Base-by-base conservation (phyloP, 768 basidiomycete species). In the Agaricus bisporus region DNA sequence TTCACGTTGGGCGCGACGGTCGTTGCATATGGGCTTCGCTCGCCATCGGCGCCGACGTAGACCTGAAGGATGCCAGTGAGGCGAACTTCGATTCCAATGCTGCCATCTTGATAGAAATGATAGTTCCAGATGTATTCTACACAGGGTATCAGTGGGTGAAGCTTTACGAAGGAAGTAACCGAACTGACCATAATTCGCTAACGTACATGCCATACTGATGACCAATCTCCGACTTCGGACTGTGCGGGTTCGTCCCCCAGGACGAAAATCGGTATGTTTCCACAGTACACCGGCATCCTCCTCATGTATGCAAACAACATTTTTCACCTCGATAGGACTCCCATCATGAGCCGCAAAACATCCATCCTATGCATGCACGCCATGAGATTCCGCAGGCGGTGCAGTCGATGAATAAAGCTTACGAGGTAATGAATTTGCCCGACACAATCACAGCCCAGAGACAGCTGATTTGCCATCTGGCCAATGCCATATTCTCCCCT, bases 401-500 rank as follows among this genome's bases (percentile, higher is more conserved):
- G 22, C 17, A n/a, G 32, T 32, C 32, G 41, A 48, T n/a, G 7
- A 14, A 36, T 25, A 36, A 10, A 66, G 4, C 76, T 54, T 59
- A 87, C 89, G 66, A 93, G 61, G 63, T 93, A 93, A 63, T 90
- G 87, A 43, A 95, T 92, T 60, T 88, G 80, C 49, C 91, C 91
- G 2, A 93, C 68, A 60, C 91, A 95, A 61, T 94, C 92, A 61
- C 91, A 95, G 1, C 93, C 93, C 6, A 97, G 76, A 7, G 85
- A 78, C n/a, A 95, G 76, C 61, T 91, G 87, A 61, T 94, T 95
- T 5, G 91, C 91, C 80, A 88, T 86, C 14, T 86, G 86, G 1
- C 93, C 93, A 81, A 95, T 89, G 7, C 92, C 92, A 61, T 95
- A 95, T 70, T 95, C 92, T 42, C 92, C 91, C 8, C 83, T 85